These are phyloP conservation scores for Trematosphaeria pertusa DNA, from an alignment of 2,329 filamentous ascomycete genomes.

Conservation along the genomic window DNA sequence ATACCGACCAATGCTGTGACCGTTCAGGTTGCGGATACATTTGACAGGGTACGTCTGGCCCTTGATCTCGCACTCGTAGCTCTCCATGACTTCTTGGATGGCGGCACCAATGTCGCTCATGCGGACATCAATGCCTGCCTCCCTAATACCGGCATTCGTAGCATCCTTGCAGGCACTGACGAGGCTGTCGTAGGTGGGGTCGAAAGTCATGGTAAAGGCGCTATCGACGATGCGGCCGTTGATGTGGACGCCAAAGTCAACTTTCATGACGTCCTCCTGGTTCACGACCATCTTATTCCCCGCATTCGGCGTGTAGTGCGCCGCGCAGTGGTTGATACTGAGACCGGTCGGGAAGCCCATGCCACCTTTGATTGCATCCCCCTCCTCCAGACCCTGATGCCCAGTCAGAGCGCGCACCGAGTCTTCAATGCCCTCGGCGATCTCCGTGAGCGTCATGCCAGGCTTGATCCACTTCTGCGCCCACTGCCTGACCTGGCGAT, in stretches of 20 bases:
- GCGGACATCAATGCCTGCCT: conserved; percentile 90
- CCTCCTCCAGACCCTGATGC: conserved; percentile 77
- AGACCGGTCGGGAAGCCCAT: conserved; percentile 89
- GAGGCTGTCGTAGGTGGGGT: conserved; percentile 72
- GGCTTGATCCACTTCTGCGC: conserved; percentile 82
- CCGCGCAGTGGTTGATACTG: conserved; percentile 83
- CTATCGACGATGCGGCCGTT: conserved; percentile 76
- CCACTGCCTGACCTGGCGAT: conserved; percentile 85
- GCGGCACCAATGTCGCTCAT: conserved; percentile 83
- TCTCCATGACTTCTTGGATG: conserved; percentile 93
- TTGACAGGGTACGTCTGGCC: conserved; percentile 82
- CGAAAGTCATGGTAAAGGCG: conserved; percentile 73
- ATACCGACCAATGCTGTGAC: conserved; percentile 88
- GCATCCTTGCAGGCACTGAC: conserved; percentile 71
- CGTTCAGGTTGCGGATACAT: conserved; percentile 84
- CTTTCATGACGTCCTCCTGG: conserved; percentile 74
- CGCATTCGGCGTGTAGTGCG: conserved; percentile 86
- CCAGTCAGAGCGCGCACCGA: conserved; percentile 78
- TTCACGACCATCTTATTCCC: conserved; percentile 78
- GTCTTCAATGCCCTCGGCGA: conserved; percentile 87
- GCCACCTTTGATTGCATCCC: conserved; percentile 78
- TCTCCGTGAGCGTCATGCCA: conserved; percentile 79
- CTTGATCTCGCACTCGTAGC: conserved; percentile 85
- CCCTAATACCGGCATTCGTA: conserved; percentile 78
- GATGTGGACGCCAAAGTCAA: conserved; percentile 75